Conservation (phyloP, 345 rosid genomes). For the Salix dunnii region DNA sequence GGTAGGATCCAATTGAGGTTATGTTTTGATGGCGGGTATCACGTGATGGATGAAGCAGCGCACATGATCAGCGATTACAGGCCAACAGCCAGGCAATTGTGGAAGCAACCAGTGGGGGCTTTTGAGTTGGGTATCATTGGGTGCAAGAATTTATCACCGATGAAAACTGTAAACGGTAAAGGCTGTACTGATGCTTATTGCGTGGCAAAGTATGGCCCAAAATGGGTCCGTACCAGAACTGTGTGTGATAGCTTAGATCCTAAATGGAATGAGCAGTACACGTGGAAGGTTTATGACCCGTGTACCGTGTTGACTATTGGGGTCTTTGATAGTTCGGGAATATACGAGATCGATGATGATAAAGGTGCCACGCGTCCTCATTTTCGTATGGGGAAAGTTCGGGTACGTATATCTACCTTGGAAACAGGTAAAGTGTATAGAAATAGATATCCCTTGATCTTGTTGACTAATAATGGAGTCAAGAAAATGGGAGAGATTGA, state of each 20-base stretch:
- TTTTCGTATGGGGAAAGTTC: slow-evolving; percentile 60
- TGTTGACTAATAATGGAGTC: slow-evolving; percentile 52
- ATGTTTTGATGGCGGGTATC: slow-evolving; percentile 92
- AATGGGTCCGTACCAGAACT: slow-evolving; percentile 91
- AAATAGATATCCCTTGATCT: slow-evolving; percentile 54
- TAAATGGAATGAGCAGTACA: slow-evolving; percentile 91
- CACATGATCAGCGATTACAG: slow-evolving; percentile 80
- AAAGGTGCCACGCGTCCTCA: slow-evolving; percentile 57
- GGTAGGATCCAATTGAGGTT: slow-evolving; percentile 72
- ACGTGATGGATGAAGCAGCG: slow-evolving; percentile 92
- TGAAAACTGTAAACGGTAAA: slow-evolving; percentile 62
- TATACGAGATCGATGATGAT: slow-evolving; percentile 34
- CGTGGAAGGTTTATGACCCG: slow-evolving; percentile 85
- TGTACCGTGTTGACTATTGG: slow-evolving; percentile 76
- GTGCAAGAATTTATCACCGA: slow-evolving; percentile 68
- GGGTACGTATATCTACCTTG: slow-evolving; percentile 69
- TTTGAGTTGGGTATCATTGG: slow-evolving; percentile 81
- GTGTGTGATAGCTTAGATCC: slow-evolving; percentile 69
- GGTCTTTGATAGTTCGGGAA: slow-evolving; percentile 69
- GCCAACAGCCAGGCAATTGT: slow-evolving; percentile 84
- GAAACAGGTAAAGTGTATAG: slow-evolving; percentile 64
- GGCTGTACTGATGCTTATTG: slow-evolving; percentile 73
- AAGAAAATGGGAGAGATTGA: slow-evolving; percentile 76
- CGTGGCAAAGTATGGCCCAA: slow-evolving; percentile 80
- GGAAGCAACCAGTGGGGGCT: slow-evolving; percentile 80